These are phyloP conservation scores for Solanum piurae DNA, from an alignment of 257 asterid species.

Conservation along the genomic window DNA sequence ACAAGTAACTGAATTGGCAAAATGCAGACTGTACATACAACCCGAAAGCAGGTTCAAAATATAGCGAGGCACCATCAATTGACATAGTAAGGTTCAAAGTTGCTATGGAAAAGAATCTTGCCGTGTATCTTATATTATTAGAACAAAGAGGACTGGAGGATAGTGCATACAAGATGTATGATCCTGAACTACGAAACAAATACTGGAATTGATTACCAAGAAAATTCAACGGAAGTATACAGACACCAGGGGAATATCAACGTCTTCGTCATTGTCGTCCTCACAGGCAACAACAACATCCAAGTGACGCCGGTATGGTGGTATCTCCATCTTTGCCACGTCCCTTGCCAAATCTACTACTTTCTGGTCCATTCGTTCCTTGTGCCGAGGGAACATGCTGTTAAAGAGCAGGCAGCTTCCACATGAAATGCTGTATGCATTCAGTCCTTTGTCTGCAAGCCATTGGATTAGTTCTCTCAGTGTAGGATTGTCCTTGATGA, in stretches of 20 bases:
- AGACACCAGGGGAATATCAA: constrained; percentile 74
- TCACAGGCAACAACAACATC: constrained; percentile 83
- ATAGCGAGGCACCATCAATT: neutral
- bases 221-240: constrained; percentile 45
- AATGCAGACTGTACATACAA: neutral
- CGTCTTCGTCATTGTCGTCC: constrained; percentile 80
- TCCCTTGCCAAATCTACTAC: constrained; percentile 57
- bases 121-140: neutral
- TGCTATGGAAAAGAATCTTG: neutral
- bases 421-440: constrained; percentile 70
- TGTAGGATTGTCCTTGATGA: constrained; percentile 50
- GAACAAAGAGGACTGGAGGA: neutral
- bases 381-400: constrained; percentile 79
- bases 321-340: constrained; percentile 72
- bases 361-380: constrained; percentile 77
- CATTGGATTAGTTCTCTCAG: constrained; percentile 60
- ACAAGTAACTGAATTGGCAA: neutral
- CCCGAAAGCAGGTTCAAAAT: neutral
- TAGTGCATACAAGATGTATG: neutral
- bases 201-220: neutral
- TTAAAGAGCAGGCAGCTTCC: constrained; percentile 76
- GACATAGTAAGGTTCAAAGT: neutral
- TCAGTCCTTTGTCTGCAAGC: constrained; percentile 70
- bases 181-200: neutral
- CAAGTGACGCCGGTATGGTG: constrained; percentile 53